Conservation (phyloP, 2,329 filamentous ascomycete species). For the Alternaria arbusti region DNA sequence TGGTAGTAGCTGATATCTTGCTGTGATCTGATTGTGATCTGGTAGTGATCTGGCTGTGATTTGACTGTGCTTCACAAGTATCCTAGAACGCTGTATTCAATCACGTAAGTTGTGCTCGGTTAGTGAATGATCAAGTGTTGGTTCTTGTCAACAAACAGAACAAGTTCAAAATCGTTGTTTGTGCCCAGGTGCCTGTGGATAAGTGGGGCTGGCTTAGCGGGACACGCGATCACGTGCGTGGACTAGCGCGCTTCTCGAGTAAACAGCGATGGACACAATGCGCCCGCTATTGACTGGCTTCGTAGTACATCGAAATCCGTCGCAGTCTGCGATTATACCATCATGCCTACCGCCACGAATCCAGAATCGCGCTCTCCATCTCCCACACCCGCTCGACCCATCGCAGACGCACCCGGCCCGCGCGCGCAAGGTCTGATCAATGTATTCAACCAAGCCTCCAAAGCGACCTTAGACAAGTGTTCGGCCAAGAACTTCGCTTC, state of each 20-base stretch:
- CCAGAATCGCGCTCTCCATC: slow-evolving; percentile 54
- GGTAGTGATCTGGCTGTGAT: background rate
- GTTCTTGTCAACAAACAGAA: background rate
- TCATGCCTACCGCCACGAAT: slow-evolving; percentile 41
- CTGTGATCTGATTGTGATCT: background rate
- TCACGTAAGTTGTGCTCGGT: background rate
- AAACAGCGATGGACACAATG: slow-evolving; percentile 11
- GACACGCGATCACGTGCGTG: slow-evolving; percentile 19
- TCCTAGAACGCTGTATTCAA: background rate
- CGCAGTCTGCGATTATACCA: background rate
- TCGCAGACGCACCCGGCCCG: slow-evolving; percentile 62
- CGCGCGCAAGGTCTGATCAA: slow-evolving; percentile 66
- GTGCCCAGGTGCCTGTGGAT: background rate
- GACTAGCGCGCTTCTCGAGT: slow-evolving; percentile 19
- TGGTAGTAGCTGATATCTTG: background rate
- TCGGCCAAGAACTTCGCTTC: slow-evolving; percentile 66
- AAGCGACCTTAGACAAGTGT: slow-evolving; percentile 66
- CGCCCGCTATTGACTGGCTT: background rate
- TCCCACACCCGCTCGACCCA: slow-evolving; percentile 60
- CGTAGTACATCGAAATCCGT: background rate
- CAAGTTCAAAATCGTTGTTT: background rate
- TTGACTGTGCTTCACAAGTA: background rate
- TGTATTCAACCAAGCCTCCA: slow-evolving; percentile 65
- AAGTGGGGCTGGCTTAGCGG: slow-evolving; percentile 4
- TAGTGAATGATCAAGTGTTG: background rate